Conservation (phyloP, 495 filamentous ascomycete genomes). For the Chaetomium tenue region DNA sequence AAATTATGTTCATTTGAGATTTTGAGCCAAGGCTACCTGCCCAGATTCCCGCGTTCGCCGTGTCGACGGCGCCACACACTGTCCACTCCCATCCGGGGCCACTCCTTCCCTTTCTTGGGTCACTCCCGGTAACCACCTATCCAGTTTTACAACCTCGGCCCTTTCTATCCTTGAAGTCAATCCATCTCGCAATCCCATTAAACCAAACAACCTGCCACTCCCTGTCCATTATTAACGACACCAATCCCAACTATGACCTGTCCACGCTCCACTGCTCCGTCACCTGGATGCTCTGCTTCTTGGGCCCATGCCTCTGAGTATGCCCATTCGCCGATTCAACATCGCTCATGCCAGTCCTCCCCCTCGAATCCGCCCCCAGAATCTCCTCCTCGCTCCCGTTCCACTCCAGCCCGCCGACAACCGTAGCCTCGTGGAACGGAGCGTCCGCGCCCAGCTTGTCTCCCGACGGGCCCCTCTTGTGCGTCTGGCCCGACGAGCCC, state of each 20-base stretch:
- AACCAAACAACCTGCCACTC: background rate
- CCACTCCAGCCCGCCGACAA: background rate
- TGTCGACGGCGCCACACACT: too few species aligned
- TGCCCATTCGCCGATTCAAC: background rate
- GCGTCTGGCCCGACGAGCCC: background rate
- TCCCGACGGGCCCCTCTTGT: background rate
- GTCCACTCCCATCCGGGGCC: too few species aligned
- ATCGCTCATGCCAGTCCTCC: background rate
- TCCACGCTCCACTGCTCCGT: constrained; percentile 1
- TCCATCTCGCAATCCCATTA: background rate
- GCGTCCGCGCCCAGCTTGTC: background rate
- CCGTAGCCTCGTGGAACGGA: background rate
- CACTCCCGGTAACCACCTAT: too few species aligned
- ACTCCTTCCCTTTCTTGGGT: too few species aligned
- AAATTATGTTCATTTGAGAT: too few species aligned
- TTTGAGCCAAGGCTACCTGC: too few species aligned
- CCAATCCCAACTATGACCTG: background rate
- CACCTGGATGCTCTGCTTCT: background rate
- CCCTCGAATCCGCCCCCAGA: background rate
- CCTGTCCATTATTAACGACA: background rate
- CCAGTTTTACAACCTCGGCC: too few species aligned
- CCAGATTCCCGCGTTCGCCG: too few species aligned
- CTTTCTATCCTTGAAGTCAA: too few species aligned
- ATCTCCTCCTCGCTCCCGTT: constrained; percentile 3
- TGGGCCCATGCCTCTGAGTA: background rate